A percentile compares a stretch with the other conserved stretches of the same genome.
Evolutionary conservation across 2,329 filamentous ascomycete species (phyloP).

Genomic region (Cladophialophora yegresii): DNA sequence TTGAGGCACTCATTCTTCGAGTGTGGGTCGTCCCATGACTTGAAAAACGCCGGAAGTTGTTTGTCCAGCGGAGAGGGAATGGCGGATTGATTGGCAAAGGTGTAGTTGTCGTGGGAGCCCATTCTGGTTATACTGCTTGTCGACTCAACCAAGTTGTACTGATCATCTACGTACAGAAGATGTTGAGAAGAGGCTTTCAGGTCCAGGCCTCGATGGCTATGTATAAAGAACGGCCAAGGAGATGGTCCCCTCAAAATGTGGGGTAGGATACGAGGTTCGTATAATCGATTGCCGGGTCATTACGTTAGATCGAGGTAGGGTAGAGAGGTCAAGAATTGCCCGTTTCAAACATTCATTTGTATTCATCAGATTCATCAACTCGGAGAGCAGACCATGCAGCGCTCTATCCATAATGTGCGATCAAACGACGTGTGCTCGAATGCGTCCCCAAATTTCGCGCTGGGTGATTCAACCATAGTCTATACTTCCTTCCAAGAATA

Average conservation of each 20-base stretch:
- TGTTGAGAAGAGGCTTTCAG: neutral
- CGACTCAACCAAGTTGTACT: neutral
- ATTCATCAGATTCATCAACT: constrained; percentile 25
- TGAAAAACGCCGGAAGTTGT: constrained; percentile 26
- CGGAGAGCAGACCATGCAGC: neutral
- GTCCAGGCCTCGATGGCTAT: neutral
- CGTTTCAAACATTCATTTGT: constrained; percentile 10
- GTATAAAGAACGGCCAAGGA: neutral
- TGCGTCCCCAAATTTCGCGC: constrained; percentile 4
- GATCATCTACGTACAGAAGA: neutral
- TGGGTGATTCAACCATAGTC: constrained; percentile 12
- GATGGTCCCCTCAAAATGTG: constrained; percentile 8
- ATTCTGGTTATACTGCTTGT: constrained; percentile 14
- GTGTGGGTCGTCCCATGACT: constrained; percentile 27
- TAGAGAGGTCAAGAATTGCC: neutral
- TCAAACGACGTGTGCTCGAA: constrained; percentile 7
- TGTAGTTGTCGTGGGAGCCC: constrained; percentile 28
- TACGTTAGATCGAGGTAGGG: neutral
- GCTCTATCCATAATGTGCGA: constrained; percentile 7
- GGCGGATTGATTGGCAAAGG: constrained; percentile 25
- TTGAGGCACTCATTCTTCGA: constrained; percentile 21
- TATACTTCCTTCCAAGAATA: constrained; percentile 33
- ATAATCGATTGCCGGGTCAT: constrained; percentile 12
- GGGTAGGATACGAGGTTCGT: constrained; percentile 20
- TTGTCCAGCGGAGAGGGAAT: constrained; percentile 23